Evolutionary conservation across 208 protist species (phyloP).

Genomic region (Angomonas deanei): DNA sequence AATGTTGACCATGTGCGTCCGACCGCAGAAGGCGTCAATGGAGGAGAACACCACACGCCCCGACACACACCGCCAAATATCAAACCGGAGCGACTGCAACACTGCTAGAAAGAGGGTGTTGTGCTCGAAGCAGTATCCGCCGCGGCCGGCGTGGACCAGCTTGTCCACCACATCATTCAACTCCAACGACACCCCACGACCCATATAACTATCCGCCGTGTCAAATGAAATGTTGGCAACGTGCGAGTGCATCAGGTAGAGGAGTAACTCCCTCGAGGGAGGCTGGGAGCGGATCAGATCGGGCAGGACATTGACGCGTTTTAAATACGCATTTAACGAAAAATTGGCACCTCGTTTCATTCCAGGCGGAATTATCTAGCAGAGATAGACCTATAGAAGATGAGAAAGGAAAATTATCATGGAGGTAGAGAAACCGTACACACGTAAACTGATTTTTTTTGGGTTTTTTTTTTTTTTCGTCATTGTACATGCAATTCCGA

Average conservation of each 20-base stretch:
- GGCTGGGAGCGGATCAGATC: background rate
- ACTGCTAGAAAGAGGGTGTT: slow-evolving; percentile 16
- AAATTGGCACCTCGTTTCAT: background rate
- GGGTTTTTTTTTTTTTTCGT: slow-evolving; percentile 2
- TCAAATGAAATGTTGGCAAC: slow-evolving; percentile 15
- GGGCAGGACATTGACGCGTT: background rate
- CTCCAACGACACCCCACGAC: slow-evolving; percentile 15
- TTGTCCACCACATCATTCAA: slow-evolving; percentile 11
- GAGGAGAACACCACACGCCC: slow-evolving; percentile 4
- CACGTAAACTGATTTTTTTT: background rate
- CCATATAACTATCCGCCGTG: slow-evolving; percentile 9
- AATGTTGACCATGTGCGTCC: slow-evolving; percentile 11
- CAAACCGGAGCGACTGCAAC: slow-evolving; percentile 12
- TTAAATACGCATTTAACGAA: background rate
- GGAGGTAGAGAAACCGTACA: too few species aligned
- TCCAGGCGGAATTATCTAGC: too few species aligned
- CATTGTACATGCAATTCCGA: too few species aligned
- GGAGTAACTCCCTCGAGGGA: background rate
- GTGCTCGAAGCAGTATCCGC: slow-evolving; percentile 27
- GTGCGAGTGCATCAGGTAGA: background rate
- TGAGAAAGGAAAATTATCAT: too few species aligned
- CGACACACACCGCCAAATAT: slow-evolving; percentile 5
- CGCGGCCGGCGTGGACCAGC: slow-evolving; percentile 19
- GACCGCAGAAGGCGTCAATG: background rate
- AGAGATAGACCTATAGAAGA: too few species aligned